Percentiles rank a stretch among this genome's conserved stretches.
These are phyloP conservation scores for Emmonsiellopsis sp. DNA, from an alignment of 2,329 filamentous ascomycete species.

Conservation along the genomic window DNA sequence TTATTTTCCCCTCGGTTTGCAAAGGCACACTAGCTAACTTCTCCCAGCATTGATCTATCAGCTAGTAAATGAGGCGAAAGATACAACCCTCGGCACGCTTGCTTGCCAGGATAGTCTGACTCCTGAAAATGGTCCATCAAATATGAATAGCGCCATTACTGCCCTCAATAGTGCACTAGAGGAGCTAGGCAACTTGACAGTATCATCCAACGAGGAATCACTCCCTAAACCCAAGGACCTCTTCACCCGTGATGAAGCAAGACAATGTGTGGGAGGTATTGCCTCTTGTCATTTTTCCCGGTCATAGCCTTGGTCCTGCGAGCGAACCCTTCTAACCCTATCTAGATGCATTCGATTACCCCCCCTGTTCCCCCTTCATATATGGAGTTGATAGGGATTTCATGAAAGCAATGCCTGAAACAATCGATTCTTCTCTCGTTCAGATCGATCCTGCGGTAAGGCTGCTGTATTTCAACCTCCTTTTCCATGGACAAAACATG, in stretches of 20 bases:
- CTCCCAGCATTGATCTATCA: background rate
- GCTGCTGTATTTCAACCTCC: background rate
- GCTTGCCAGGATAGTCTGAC: background rate
- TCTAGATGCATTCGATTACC: background rate
- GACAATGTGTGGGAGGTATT: background rate
- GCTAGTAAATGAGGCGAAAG: conserved; percentile 1
- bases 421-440: conserved; percentile 1
- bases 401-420: background rate
- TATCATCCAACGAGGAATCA: background rate
- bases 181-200: background rate
- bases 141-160: background rate
- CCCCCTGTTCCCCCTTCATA: background rate
- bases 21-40: background rate
- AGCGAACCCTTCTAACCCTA: too few species aligned
- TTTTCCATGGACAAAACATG: conserved; percentile 1
- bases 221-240: background rate
- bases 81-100: conserved; percentile 1
- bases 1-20: background rate
- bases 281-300: background rate
- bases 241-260: background rate
- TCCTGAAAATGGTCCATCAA: background rate
- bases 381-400: background rate
- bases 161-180: background rate
- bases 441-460: conserved; percentile 1
- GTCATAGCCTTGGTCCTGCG: background rate